phyloP scores from a whole-genome alignment of 2,329 filamentous ascomycete species.

The Cladosporium sp. region DNA sequence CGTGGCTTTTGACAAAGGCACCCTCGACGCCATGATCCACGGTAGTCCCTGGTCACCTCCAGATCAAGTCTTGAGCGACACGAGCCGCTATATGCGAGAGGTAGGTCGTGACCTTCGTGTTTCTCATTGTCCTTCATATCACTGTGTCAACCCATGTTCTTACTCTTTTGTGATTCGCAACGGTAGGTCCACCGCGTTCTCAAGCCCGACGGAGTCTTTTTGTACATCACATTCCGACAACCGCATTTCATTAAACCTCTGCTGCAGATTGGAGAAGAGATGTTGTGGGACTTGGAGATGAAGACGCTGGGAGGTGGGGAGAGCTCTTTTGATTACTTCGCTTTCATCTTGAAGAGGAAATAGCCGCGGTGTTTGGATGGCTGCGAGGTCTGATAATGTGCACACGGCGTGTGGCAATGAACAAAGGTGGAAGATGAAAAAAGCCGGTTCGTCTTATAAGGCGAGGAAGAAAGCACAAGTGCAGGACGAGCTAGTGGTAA shows the following conservation, averaged over 20 bases:
- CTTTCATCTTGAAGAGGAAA: conserved; percentile 39
- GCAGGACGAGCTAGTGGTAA: no score
- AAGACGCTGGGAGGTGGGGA: conserved; percentile 37
- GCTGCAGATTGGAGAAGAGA: conserved; percentile 35
- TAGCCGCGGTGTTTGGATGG: no score
- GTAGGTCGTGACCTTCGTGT: conserved; percentile 12
- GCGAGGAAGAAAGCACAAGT: no score
- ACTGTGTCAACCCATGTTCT: not conserved
- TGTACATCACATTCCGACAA: conserved; percentile 48
- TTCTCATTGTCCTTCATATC: not conserved
- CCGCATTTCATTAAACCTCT: conserved; percentile 52
- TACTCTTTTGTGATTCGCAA: not conserved
- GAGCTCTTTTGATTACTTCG: conserved; percentile 49
- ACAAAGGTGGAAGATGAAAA: no score
- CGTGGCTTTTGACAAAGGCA: conserved; percentile 47
- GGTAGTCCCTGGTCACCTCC: conserved; percentile 30
- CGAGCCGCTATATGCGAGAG: conserved; percentile 23
- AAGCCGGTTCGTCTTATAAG: no score
- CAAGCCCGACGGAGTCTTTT: conserved; percentile 26
- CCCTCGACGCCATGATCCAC: conserved; percentile 33
- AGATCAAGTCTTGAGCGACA: conserved; percentile 27
- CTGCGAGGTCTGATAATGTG: no score
- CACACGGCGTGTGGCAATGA: no score
- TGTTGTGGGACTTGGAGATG: conserved; percentile 43
- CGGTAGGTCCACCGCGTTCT: conserved; percentile 26